Base-by-base conservation (phyloP, 2,329 filamentous ascomycete genomes). In the Arthroderma sp. region DNA sequence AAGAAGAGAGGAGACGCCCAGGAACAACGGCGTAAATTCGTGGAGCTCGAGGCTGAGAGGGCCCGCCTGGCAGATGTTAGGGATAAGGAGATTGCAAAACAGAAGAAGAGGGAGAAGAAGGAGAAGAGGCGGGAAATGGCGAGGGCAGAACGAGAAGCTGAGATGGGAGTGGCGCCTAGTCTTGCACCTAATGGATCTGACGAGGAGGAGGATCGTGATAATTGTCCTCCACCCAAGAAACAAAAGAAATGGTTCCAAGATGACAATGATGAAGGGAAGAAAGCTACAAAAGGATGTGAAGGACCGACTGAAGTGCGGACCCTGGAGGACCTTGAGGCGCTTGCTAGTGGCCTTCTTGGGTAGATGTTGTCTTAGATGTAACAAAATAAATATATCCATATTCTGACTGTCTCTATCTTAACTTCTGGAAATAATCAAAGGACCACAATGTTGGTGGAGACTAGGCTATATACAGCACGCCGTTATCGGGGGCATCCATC, bases 61-160 rank as follows among this genome's bases (percentile, higher is more conserved):
- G 85, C 93, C 29, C 72, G 73, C 53, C 71, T 77, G 56, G 85
- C 82, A 15, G 91, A 98, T 68, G 64, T 83, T 32, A 77, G 78
- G 50, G 91, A 98, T 66, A 95, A 94, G 69, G 75, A 77, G 53
- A 62, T 83, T 9, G 86, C 78, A 32, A 86, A 82, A 68, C 75
- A 84, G 62, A 88, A 86, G 74, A 79, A 56, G 36, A 62, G 64
- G 49, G 66, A 68, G 54, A 69, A 68, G 58, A 68, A 66, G 52
- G 66, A 67, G 54, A 67, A 68, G 58, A 61, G 63, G 40, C 64
- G 63, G 53, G 53, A 53, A 47, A 44, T 48, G 36, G 55, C 64
- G 55, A 54, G 64, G 61, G 53, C 61, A 56, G 53, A 65, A 58
- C 47, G 51, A 38, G 50, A 63, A 38, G 54, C 57, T 29, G 58